phyloP scores from a whole-genome alignment of 2,329 filamentous ascomycete genomes.

The Pseudogymnoascus sp. region DNA sequence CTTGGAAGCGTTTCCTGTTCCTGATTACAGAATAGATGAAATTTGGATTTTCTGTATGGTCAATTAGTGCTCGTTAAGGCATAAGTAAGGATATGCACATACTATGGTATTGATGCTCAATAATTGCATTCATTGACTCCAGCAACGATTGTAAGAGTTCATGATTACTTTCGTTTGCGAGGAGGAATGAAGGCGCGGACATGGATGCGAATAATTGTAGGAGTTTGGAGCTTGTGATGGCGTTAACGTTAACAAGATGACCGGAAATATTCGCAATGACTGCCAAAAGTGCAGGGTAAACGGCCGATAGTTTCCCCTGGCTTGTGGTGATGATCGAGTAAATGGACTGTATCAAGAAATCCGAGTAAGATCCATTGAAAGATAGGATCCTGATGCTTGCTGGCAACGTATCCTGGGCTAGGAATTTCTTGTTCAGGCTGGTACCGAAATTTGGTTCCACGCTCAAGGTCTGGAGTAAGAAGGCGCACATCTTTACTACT shows the following conservation, averaged over 20 bases:
- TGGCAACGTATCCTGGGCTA: slow-evolving; percentile 81
- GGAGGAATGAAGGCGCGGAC: slow-evolving; percentile 84
- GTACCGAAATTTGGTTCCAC: slow-evolving; percentile 86
- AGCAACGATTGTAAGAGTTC: slow-evolving; percentile 70
- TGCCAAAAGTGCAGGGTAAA: slow-evolving; percentile 85
- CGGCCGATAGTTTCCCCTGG: slow-evolving; percentile 80
- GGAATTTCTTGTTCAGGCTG: slow-evolving; percentile 82
- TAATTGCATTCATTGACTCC: slow-evolving; percentile 79
- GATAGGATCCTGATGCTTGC: slow-evolving; percentile 70
- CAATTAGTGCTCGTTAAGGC: background rate
- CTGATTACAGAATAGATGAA: slow-evolving; percentile 73
- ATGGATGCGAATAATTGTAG: slow-evolving; percentile 85
- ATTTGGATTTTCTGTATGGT: slow-evolving; percentile 61
- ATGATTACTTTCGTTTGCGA: slow-evolving; percentile 90
- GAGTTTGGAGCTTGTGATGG: slow-evolving; percentile 69
- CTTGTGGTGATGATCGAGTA: slow-evolving; percentile 86
- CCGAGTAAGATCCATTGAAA: slow-evolving; percentile 85
- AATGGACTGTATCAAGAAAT: slow-evolving; percentile 92
- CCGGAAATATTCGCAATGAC: slow-evolving; percentile 91
- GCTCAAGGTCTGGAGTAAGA: slow-evolving; percentile 88
- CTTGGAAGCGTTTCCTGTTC: slow-evolving; percentile 76
- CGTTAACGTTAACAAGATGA: slow-evolving; percentile 69
- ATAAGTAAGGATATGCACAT: slow-evolving; percentile 30
- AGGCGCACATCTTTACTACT: slow-evolving; percentile 93
- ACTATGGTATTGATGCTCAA: slow-evolving; percentile 83